phyloP scores from a whole-genome alignment of 768 basidiomycete genomes.

The Ephemerocybe angulata region DNA sequence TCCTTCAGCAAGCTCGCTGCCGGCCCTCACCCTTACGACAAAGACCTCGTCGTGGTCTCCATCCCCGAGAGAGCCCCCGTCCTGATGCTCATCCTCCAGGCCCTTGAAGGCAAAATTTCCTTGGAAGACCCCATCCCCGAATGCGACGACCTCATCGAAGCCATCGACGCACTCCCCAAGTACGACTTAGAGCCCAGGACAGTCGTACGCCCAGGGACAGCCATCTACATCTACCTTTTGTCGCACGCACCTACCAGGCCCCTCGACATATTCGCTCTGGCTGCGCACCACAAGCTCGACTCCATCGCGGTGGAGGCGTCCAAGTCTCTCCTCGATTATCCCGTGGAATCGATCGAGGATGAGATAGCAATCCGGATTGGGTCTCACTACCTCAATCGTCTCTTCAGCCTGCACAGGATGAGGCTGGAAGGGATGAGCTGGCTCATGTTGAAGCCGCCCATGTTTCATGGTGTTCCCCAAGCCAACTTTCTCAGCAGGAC shows the following conservation, averaged over 20 bases:
- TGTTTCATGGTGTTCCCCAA: constrained; percentile 14
- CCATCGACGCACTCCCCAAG: constrained; percentile 32
- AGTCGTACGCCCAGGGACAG: constrained; percentile 21
- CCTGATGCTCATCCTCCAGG: no score
- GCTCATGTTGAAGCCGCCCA: constrained; percentile 16
- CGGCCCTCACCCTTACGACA: no score
- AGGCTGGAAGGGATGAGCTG: constrained; percentile 30
- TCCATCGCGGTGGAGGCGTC: constrained; percentile 35
- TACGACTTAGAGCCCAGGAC: constrained; percentile 18
- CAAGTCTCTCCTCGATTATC: constrained; percentile 32
- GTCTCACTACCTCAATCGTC: constrained; percentile 32
- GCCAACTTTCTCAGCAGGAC: no score
- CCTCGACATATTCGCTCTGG: constrained; percentile 37
- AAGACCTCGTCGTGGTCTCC: no score
- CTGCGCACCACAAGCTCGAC: constrained; percentile 23
- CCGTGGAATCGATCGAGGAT: constrained; percentile 28
- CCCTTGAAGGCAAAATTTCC: no score
- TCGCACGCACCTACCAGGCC: constrained; percentile 27
- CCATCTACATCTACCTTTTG: constrained; percentile 20
- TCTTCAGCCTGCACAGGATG: constrained; percentile 32
- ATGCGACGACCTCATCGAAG: constrained; percentile 40
- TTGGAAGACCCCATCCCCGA: no score
- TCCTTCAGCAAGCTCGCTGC: no score
- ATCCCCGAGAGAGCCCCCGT: no score
- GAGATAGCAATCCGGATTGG: constrained; percentile 31